Evolutionary conservation across 2,329 filamentous ascomycete species (phyloP), one percentile per base, ranked within the genome.

Genomic region (Cercospora zeina): DNA sequence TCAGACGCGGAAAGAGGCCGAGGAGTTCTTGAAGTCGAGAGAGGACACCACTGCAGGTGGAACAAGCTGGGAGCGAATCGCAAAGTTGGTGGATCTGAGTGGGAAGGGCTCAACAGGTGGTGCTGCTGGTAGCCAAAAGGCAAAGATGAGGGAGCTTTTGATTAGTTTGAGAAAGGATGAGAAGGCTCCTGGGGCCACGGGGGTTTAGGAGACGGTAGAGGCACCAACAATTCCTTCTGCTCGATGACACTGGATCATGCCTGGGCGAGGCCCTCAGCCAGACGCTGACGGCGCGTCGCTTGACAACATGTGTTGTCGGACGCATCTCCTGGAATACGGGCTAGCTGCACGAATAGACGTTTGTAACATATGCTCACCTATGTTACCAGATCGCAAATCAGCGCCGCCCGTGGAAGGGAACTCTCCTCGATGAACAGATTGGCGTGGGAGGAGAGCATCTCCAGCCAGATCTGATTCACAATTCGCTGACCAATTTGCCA

Each of bases 51-150:
- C 92, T 24, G 91, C 91, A 10, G 95, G 95, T 55, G 95, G 95
- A 65, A 99, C 95, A 4, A 96, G 91, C 83, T 99, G 95, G 95
- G 95, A 99, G 80, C 89, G 95, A 69, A 97, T 99, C 73, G 89
- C 93, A 24, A 99, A 97, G 81, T 78, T 99, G 70, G 93, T 97
- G n/a, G 95, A 99, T 78, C 79, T 99, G 68, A 97, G 91, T 72
- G 95, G 95, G 65, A 99, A 97, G 81, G 92, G 93, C 13, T 80
- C 85, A 63, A 90, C 88, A 77, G 93, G 93, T 62, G 93, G 93
- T 73, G 92, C 90, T 47, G 87, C 87, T 64, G 93, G 93, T 50
- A 96, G 90, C 64, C 93, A 93, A 71, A 99, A 99, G 84, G 91
- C 96, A 77, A 90, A 92, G 67, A 97, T 99, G 84, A 88, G 95